Conservation (phyloP, 2,329 filamentous ascomycete species). For the Botrytis elliptica region DNA sequence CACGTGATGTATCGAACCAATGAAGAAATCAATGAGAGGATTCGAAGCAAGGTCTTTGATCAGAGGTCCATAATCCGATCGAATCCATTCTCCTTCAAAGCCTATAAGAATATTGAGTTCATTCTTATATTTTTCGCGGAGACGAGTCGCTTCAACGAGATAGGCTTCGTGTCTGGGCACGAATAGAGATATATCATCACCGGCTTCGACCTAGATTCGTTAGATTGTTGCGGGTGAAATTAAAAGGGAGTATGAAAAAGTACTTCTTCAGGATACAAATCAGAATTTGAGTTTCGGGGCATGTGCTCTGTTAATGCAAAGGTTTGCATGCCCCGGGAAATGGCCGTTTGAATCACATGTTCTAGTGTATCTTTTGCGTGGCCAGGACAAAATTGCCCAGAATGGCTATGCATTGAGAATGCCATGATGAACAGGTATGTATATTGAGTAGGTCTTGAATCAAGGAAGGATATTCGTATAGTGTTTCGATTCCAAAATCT, state of each 20-base stretch:
- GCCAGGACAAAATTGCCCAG: constrained; percentile 90
- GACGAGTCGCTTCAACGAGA: constrained; percentile 69
- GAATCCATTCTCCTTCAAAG: constrained; percentile 93
- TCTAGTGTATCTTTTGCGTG: constrained; percentile 87
- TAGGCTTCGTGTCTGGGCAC: constrained; percentile 65
- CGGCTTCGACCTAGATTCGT: constrained; percentile 48
- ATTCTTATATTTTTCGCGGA: constrained; percentile 67
- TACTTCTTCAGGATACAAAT: constrained; percentile 93
- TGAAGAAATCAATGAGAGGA: constrained; percentile 78
- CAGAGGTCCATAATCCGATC: constrained; percentile 57
- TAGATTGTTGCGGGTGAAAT: constrained; percentile 18
- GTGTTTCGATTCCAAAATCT: not conserved
- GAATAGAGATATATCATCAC: constrained; percentile 47
- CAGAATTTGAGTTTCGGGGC: constrained; percentile 68
- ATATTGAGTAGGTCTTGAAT: not conserved
- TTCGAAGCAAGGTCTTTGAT: constrained; percentile 59
- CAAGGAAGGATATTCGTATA: not conserved
- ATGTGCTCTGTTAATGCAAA: constrained; percentile 95
- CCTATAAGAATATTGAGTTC: constrained; percentile 81
- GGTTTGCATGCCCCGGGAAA: constrained; percentile 73
- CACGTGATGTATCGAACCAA: constrained; percentile 91
- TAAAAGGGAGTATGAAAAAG: not conserved
- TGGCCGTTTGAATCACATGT: constrained; percentile 76
- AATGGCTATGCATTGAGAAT: constrained; percentile 97
- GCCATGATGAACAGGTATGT: constrained; percentile 61